phyloP scores from a whole-genome alignment of 805 yeast species.

The Groenewaldozyma salmanticensis region DNA sequence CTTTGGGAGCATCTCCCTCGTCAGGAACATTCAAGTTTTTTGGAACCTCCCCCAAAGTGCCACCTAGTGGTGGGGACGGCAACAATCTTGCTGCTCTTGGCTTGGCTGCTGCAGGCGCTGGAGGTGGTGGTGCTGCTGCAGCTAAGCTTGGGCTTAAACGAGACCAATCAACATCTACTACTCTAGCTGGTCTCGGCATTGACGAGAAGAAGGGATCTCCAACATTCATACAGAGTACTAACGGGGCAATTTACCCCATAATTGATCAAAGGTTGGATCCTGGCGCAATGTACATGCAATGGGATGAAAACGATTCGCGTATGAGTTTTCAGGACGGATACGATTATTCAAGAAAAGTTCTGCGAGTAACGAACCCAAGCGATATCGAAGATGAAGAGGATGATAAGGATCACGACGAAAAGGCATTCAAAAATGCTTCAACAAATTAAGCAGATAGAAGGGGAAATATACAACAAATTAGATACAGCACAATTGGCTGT shows the following conservation, averaged over 20 bases:
- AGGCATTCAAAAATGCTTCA: no score
- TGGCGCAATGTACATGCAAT: constrained; percentile 38
- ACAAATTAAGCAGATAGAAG: no score
- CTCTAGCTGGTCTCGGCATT: constrained; percentile 14
- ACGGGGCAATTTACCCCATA: constrained; percentile 25
- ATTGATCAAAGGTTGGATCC: constrained; percentile 62
- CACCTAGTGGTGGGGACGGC: constrained; percentile 6
- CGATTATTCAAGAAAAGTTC: constrained; percentile 48
- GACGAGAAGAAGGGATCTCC: constrained; percentile 20
- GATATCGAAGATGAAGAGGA: no score
- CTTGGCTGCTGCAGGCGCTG: constrained; percentile 3
- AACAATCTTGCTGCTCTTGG: no score
- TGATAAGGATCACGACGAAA: no score
- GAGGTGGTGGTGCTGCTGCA: constrained; percentile 9
- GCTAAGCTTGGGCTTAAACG: constrained; percentile 6
- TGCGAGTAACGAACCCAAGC: constrained; percentile 44
- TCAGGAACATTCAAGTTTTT: not conserved
- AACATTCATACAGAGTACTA: constrained; percentile 15
- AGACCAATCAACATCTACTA: constrained; percentile 13
- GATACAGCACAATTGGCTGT: no score
- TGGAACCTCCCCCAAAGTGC: not conserved
- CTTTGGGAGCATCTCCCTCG: not conserved
- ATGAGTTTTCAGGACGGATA: constrained; percentile 44
- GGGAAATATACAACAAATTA: no score
- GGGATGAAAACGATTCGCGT: constrained; percentile 37